Evolutionary conservation across 441 rosid genomes (phyloP).

Genomic region (Syzygium syzygioides): DNA sequence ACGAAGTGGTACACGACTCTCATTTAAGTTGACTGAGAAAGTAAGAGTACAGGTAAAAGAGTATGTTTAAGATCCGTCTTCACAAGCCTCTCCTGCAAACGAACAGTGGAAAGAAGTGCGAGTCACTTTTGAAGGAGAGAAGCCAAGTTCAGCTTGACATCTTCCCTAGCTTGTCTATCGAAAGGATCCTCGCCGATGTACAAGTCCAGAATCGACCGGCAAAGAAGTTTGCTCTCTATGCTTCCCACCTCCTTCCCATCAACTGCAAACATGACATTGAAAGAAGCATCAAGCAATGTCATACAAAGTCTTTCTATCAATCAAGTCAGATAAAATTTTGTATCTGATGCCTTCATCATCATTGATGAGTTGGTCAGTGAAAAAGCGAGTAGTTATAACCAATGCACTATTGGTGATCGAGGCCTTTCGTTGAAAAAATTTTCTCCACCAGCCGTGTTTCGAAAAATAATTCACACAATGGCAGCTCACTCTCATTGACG

Average conservation of each 20-base stretch:
- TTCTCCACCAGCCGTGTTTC: not conserved
- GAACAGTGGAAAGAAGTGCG: not conserved
- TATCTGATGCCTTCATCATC: not conserved
- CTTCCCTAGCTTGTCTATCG: conserved; percentile 67
- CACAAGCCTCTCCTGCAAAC: not conserved
- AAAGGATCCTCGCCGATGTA: conserved; percentile 83
- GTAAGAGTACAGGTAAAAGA: not conserved
- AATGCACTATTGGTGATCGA: not conserved
- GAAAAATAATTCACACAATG: not conserved
- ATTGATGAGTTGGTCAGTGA: not conserved
- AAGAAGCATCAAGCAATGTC: not conserved
- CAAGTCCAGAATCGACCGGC: conserved; percentile 69
- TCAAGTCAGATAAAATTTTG: not conserved
- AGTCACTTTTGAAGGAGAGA: conserved; percentile 32
- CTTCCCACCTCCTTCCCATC: conserved; percentile 75
- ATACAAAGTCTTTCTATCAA: not conserved
- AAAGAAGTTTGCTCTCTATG: conserved; percentile 72
- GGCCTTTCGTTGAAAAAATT: not conserved
- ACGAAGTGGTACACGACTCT: not conserved
- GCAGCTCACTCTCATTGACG: not conserved
- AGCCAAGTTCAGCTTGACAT: conserved; percentile 49
- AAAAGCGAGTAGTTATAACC: not conserved
- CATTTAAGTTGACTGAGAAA: not conserved
- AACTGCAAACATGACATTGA: conserved; percentile 29
- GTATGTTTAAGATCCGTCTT: not conserved